Evolutionary conservation across 2,329 filamentous ascomycete species (phyloP), one percentile per base, ranked within the genome.

Genomic region (Piedraia hortae): DNA sequence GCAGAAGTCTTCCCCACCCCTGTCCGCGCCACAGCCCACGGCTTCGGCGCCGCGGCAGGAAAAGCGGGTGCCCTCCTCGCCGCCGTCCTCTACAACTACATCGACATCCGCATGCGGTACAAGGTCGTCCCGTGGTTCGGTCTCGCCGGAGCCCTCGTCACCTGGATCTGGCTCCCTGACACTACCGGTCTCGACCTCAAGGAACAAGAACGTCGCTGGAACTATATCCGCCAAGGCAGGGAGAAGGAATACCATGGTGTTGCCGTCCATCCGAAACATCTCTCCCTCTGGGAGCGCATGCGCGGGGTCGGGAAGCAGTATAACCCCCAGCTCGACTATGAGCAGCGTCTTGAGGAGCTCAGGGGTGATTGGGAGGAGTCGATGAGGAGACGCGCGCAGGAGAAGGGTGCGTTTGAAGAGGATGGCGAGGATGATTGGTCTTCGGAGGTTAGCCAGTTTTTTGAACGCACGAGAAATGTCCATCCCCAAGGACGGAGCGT

Each of bases 1-100:
- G 82, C 77, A 19, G 82, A 93, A 46, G 77, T 90, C n/a, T 93
- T 75, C 58, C 82, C 82, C 6, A 90, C 80, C 0, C 74, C 80
- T 6, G 67, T 93, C 34, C 78, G 82, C 37, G 82, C 82, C 33
- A 78, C 75, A 10, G 82, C 82, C 22, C 82, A 93, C 55, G 82
- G 82, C 26, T 75, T 91, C 50, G 78, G 74, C n/a, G 82, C 82
- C 31, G 82, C 78, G 26, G 56, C 71, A 24, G 82, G 82, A 41
- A 93, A 93, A 51, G 51, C 73, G 1, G 82, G 82, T 32, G 82
- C 82, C 16, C 63, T 93, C 10, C 57, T 77, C 17, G 80, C 82
- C 14, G 69, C 77, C 1, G 65, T 93, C 3, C 54, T 91, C 21
- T 91, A 89, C 65, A 88, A 82, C 58, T 91, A 91, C 57, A 90